These are phyloP conservation scores for Zychaea mexicana DNA, from an alignment of 371 early-diverging fungal species.

Conservation along the genomic window DNA sequence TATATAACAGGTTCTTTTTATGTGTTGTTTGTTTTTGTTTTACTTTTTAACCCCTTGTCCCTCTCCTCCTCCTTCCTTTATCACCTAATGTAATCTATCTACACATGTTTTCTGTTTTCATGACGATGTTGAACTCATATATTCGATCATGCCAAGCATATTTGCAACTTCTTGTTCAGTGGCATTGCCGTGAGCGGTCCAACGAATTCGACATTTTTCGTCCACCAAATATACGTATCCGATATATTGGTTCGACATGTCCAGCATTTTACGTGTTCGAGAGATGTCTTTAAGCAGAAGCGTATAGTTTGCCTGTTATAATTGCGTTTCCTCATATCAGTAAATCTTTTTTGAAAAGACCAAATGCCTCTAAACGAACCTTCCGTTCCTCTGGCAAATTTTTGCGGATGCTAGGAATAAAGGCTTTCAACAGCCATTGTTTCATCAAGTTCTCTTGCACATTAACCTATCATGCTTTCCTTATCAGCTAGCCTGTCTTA, in stretches of 20 bases:
- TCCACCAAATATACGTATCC: constrained; percentile 86
- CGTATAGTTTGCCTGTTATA: constrained; percentile 56
- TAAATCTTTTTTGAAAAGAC: background rate
- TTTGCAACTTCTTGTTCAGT: constrained; percentile 66
- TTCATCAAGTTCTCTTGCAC: constrained; percentile 71
- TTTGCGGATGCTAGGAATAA: constrained; percentile 65
- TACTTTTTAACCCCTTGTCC: background rate
- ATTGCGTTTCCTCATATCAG: background rate
- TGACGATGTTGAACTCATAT: constrained; percentile 32
- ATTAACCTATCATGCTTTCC: constrained; percentile 56
- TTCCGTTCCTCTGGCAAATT: constrained; percentile 58
- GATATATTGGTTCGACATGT: constrained; percentile 74
- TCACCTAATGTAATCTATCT: background rate
- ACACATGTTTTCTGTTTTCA: background rate
- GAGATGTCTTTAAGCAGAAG: constrained; percentile 64
- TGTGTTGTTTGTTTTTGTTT: background rate
- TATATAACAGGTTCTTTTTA: background rate
- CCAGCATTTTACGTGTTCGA: constrained; percentile 54
- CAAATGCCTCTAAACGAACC: constrained; percentile 34
- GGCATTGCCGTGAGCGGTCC: constrained; percentile 86
- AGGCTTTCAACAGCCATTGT: constrained; percentile 60
- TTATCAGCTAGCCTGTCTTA: too few species aligned
- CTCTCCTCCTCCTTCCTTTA: background rate
- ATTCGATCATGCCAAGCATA: constrained; percentile 54
- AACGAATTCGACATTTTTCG: constrained; percentile 70